These are phyloP conservation scores for Agrostemma githago DNA, from an alignment of 148 eudicot species.

Conservation along the genomic window DNA sequence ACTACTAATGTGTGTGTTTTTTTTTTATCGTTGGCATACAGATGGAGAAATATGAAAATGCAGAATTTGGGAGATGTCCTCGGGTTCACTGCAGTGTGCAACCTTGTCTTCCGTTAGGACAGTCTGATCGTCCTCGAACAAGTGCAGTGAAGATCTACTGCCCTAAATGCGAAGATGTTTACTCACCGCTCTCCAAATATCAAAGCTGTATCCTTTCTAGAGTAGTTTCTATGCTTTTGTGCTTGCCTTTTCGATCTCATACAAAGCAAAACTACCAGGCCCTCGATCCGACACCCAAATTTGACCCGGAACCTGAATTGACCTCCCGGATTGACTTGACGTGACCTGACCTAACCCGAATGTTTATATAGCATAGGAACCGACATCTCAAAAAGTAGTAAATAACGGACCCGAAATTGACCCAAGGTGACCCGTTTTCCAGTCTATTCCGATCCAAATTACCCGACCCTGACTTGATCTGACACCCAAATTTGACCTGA, in stretches of 20 bases:
- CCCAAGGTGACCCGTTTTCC: too few species aligned
- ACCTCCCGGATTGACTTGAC: too few species aligned
- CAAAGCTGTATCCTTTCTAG: slow-evolving; percentile 78
- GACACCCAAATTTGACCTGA: too few species aligned
- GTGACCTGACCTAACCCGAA: too few species aligned
- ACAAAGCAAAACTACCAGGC: background rate
- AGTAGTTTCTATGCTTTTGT: background rate
- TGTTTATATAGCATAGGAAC: too few species aligned
- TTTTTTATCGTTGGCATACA: slow-evolving; percentile 18
- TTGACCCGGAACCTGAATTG: too few species aligned
- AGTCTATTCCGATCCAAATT: too few species aligned
- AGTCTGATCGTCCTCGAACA: slow-evolving; percentile 62
- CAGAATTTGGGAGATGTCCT: slow-evolving; percentile 72
- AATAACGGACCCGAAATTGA: too few species aligned
- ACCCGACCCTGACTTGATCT: too few species aligned
- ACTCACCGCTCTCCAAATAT: slow-evolving; percentile 63
- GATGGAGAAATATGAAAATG: slow-evolving; percentile 65
- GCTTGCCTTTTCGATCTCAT: background rate
- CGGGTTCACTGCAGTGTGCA: slow-evolving; percentile 70
- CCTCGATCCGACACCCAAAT: background rate
- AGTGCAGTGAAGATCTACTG: slow-evolving; percentile 71
- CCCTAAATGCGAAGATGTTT: slow-evolving; percentile 69
- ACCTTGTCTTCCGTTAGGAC: slow-evolving; percentile 78
- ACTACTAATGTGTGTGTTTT: slow-evolving; percentile 8
- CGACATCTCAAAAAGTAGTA: too few species aligned